phyloP scores from a whole-genome alignment of 768 basidiomycete species.

The Gymnopilus junonius region DNA sequence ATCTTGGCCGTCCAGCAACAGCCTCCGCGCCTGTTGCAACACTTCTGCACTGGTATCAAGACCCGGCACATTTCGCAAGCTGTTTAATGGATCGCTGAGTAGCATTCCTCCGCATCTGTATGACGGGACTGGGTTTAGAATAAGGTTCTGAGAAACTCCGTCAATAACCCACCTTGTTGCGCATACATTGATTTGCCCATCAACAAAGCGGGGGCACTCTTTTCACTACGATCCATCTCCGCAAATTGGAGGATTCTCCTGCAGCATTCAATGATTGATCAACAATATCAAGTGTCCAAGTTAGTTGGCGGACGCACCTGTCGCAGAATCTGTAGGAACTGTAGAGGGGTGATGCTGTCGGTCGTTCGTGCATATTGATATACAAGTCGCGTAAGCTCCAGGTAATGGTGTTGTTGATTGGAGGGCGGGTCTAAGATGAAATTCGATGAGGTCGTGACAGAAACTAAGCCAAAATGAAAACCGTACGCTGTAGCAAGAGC shows the following conservation, averaged over 20 bases:
- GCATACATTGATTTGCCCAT: constrained; percentile 53
- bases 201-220: constrained; percentile 39
- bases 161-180: constrained; percentile 66
- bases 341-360: constrained; percentile 70
- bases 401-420: constrained; percentile 47
- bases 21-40: constrained; percentile 28
- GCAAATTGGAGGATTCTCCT: constrained; percentile 91
- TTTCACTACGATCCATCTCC: constrained; percentile 58
- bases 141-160: neutral
- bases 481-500: constrained; percentile 60
- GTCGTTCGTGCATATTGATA: constrained; percentile 74
- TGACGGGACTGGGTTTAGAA: neutral
- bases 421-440: constrained; percentile 35
- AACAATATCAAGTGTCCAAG: neutral
- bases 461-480: constrained; percentile 21
- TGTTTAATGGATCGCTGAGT: constrained; percentile 72
- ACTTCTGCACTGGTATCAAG: constrained; percentile 33
- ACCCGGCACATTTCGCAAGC: constrained; percentile 73
- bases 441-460: neutral
- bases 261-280: neutral
- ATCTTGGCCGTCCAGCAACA: constrained; percentile 48
- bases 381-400: constrained; percentile 73
- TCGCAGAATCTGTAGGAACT: constrained; percentile 74
- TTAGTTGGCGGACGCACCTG: constrained; percentile 39
- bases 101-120: constrained; percentile 90